Percentiles rank a stretch among this genome's conserved stretches.
Conservation (phyloP, 169 alveolate species). For the Eimeria maxima region DNA sequence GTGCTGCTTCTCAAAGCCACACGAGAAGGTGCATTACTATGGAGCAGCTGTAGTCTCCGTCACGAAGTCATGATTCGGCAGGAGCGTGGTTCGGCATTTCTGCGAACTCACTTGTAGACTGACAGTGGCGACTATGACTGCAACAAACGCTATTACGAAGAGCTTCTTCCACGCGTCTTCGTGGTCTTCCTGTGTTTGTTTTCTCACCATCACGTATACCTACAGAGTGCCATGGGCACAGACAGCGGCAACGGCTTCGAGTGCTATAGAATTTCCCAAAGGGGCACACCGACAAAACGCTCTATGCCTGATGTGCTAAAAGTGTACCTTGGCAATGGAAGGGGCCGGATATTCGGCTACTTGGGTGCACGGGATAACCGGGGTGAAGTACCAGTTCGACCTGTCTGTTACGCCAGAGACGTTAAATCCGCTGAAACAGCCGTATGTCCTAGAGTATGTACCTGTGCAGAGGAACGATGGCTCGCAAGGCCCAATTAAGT, state of each 20-base stretch:
- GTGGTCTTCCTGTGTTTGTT: constrained; percentile 10
- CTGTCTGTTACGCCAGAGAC: constrained; percentile 26
- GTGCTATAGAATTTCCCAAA: neutral
- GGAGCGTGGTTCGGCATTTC: neutral
- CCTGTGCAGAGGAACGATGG: neutral
- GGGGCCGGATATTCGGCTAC: constrained; percentile 37
- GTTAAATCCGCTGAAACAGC: constrained; percentile 32
- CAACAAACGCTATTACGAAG: constrained; percentile 53
- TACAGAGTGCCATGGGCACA: neutral
- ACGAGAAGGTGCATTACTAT: neutral
- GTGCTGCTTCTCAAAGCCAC: neutral
- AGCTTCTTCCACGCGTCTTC: constrained; percentile 60
- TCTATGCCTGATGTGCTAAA: neutral
- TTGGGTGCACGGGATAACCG: neutral
- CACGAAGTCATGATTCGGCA: neutral
- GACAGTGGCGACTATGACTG: constrained; percentile 44
- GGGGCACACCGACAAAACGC: neutral
- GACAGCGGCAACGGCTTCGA: neutral
- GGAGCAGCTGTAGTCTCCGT: neutral
- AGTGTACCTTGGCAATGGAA: constrained; percentile 37
- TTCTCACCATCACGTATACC: constrained; percentile 18
- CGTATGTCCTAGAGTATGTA: constrained; percentile 26
- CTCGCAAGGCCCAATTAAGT: neutral
- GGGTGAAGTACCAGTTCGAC: constrained; percentile 43
- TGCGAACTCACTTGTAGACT: constrained; percentile 33